Conservation (phyloP, 2,329 filamentous ascomycete species). For the Microcera coccophila region DNA sequence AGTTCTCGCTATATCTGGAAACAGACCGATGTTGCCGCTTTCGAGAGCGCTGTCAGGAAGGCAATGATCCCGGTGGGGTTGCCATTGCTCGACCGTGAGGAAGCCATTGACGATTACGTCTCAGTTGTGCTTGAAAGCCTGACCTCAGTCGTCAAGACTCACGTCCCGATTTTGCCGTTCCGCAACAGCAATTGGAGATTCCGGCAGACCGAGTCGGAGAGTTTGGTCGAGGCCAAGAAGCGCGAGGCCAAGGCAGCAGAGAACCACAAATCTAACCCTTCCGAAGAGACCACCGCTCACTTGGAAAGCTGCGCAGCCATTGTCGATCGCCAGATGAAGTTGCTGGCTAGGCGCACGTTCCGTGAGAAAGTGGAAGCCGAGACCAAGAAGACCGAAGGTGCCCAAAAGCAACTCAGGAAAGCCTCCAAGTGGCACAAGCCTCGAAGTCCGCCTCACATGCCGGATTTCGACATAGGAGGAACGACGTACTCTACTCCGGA, state of each 20-base stretch:
- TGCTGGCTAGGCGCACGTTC: background rate
- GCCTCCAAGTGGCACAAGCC: background rate
- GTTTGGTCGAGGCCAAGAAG: background rate
- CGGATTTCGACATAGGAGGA: background rate
- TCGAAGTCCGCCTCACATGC: background rate
- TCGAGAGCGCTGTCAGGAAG: background rate
- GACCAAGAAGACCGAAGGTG: background rate
- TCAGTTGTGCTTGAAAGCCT: background rate
- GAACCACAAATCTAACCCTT: background rate
- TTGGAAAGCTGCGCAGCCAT: background rate
- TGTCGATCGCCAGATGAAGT: background rate
- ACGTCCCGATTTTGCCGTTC: background rate
- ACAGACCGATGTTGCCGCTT: background rate
- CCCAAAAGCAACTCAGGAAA: background rate
- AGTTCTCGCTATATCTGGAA: background rate
- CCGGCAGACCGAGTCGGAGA: background rate
- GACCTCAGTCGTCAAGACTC: background rate
- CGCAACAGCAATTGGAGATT: background rate
- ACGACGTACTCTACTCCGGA: background rate
- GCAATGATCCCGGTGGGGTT: background rate
- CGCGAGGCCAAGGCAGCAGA: background rate
- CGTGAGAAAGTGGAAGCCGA: background rate
- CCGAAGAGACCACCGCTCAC: background rate
- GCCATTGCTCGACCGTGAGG: background rate
- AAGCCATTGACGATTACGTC: background rate